phyloP scores from a whole-genome alignment of 495 filamentous ascomycete species.

The Talaromyces wortmannii region DNA sequence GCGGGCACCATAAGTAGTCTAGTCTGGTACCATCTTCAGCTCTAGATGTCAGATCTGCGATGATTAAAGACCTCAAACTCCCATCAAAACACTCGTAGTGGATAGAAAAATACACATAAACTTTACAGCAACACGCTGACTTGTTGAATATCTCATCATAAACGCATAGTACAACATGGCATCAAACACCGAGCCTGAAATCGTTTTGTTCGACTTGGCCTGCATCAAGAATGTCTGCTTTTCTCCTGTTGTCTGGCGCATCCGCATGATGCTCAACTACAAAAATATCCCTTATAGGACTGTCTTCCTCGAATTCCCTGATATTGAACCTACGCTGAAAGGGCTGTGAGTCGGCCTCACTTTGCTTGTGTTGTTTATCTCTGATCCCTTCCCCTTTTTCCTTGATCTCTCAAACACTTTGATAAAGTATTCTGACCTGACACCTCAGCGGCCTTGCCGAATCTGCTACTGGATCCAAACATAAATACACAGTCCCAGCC shows the following conservation, averaged over 20 bases:
- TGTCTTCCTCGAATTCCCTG: constrained; percentile 34
- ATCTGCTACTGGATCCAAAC: constrained; percentile 11
- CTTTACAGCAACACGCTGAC: no score
- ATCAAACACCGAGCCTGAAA: constrained; percentile 20
- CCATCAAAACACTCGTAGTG: no score
- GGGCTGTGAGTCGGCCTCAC: constrained; percentile 19
- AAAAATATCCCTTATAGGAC: constrained; percentile 29
- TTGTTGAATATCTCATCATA: no score
- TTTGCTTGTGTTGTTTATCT: constrained; percentile 7
- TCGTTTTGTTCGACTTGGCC: constrained; percentile 34
- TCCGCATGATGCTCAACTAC: constrained; percentile 38
- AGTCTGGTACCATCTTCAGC: no score
- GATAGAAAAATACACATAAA: no score
- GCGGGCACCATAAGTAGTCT: no score
- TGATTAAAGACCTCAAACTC: no score
- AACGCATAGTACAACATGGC: constrained; percentile 16
- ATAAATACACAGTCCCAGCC: constrained; percentile 33
- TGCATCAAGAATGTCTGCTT: constrained; percentile 30
- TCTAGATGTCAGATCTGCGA: no score
- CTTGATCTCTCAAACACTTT: constrained; percentile 2
- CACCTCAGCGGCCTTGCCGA: constrained; percentile 16
- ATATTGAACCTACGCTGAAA: constrained; percentile 35
- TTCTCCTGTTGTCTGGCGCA: constrained; percentile 34
- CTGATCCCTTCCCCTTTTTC: constrained; percentile 1
- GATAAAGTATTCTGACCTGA: constrained; percentile 4